Evolutionary conservation across 1,284 basidiomycete species (phyloP).

Genomic region (Ceratobasidium theobromae): DNA sequence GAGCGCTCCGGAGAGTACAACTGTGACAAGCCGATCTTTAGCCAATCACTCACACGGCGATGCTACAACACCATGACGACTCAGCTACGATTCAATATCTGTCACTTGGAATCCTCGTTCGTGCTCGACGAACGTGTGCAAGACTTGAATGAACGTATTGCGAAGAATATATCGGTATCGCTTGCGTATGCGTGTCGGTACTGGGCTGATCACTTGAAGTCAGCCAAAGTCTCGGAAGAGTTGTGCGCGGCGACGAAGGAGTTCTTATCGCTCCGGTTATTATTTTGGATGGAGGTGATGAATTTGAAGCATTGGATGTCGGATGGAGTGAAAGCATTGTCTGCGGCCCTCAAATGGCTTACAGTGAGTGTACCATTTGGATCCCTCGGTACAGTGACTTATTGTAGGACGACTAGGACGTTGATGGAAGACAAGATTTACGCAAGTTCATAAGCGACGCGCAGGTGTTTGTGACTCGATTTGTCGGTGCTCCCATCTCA

Average conservation of each 20-base stretch:
- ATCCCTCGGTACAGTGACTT: no score
- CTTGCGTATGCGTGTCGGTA: conserved; percentile 1
- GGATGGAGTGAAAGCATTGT: background rate
- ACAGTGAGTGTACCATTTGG: background rate
- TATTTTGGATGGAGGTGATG: no score
- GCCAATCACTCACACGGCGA: background rate
- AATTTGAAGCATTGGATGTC: background rate
- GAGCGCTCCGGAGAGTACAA: background rate
- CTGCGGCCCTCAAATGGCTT: background rate
- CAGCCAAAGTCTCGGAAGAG: background rate
- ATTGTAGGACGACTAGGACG: no score
- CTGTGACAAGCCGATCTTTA: background rate
- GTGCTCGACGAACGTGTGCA: background rate
- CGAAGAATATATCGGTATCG: background rate
- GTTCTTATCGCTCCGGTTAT: background rate
- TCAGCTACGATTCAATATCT: background rate
- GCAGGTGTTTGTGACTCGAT: no score
- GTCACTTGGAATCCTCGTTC: background rate
- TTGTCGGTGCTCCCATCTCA: no score
- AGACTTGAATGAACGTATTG: background rate
- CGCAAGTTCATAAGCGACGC: no score
- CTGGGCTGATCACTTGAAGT: no score
- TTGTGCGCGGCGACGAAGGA: background rate
- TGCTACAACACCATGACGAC: background rate
- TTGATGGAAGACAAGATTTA: no score